Percentiles rank a stretch among this genome's conserved stretches.
Evolutionary conservation across 805 yeast species (phyloP).

Genomic region (Metschnikowia gelsemii): DNA sequence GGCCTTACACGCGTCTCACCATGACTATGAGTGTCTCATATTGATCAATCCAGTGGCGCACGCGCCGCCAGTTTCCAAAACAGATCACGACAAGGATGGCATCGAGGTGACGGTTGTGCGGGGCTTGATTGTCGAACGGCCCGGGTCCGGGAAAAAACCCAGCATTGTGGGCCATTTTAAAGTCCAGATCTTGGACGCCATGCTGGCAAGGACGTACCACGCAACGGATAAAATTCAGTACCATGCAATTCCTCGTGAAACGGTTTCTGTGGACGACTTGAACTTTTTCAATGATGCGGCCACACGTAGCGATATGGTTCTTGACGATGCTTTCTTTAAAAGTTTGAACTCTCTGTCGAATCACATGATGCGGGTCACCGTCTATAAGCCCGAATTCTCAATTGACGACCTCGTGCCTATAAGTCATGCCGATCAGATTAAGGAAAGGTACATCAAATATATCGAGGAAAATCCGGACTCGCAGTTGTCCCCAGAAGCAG

Average conservation of each 20-base stretch:
- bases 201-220: background rate
- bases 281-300: slow-evolving; percentile 18
- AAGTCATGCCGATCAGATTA: slow-evolving; percentile 50
- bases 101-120: slow-evolving; percentile 28
- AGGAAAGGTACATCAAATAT: slow-evolving; percentile 47
- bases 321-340: slow-evolving; percentile 38
- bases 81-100: slow-evolving; percentile 17
- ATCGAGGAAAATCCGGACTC: slow-evolving; percentile 27
- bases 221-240: slow-evolving; percentile 36
- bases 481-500: slow-evolving; percentile 27
- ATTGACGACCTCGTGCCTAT: slow-evolving; percentile 44
- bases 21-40: slow-evolving; percentile 25
- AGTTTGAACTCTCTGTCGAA: slow-evolving; percentile 25
- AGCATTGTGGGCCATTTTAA: slow-evolving; percentile 28
- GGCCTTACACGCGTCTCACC: slow-evolving; percentile 15
- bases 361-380: slow-evolving; percentile 49
- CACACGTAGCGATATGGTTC: slow-evolving; percentile 11
- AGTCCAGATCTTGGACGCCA: slow-evolving; percentile 27
- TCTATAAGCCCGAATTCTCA: slow-evolving; percentile 52
- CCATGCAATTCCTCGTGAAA: slow-evolving; percentile 28
- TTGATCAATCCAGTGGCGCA: slow-evolving; percentile 37
- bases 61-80: slow-evolving; percentile 32
- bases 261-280: slow-evolving; percentile 32
- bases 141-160: too few species aligned
- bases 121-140: slow-evolving; percentile 30